Evolutionary conservation across 495 filamentous ascomycete genomes (phyloP), one percentile per base, ranked within the genome.

Genomic region (Penicillium paxilli): DNA sequence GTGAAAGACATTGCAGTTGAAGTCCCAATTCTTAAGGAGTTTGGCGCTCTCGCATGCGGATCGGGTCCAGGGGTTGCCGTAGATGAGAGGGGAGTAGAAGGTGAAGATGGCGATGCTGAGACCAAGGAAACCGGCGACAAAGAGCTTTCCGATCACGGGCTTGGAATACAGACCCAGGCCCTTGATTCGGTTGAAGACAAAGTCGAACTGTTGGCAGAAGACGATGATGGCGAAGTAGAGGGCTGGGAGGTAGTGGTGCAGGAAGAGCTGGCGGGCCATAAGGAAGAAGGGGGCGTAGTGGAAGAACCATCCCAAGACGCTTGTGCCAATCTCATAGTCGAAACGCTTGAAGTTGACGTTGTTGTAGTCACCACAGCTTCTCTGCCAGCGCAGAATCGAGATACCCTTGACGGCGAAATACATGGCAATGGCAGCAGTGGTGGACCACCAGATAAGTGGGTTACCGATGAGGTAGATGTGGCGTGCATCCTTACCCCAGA

Each of bases 201-300:
- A 96, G 72, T 98, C 94, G 69, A 89, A 90, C 37, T 88, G 80
- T 67, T 98, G 94, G 71, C 87, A 94, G 23, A 96, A 79, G 1
- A 88, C 83, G 44, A 98, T 85, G 60, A 98, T 85, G 52, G 90
- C 91, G 64, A 98, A 98, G 74, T 96, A 96, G 12, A 98, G 83
- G 2, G 94, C 94, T 1, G 94, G 94, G 49, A 98, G 87, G 62
- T 98, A 98, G 66, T 98, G 94, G 69, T 98, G 94, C 44, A 98
- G 74, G 82, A 98, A 98, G 35, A 98, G 83, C 71, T 98, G 94
- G 55, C 94, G 90, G 51, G 92, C 90, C 94, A 98, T 98, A 26
- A 98, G 83, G 70, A 83, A 98, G 79, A 98, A 98, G 5, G 94
- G 95, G 75, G 96, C 90, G 74, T 98, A 98, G 66, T 98, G 94